Conservation (phyloP, 495 filamentous ascomycete genomes). For the Parmelia sp. region DNA sequence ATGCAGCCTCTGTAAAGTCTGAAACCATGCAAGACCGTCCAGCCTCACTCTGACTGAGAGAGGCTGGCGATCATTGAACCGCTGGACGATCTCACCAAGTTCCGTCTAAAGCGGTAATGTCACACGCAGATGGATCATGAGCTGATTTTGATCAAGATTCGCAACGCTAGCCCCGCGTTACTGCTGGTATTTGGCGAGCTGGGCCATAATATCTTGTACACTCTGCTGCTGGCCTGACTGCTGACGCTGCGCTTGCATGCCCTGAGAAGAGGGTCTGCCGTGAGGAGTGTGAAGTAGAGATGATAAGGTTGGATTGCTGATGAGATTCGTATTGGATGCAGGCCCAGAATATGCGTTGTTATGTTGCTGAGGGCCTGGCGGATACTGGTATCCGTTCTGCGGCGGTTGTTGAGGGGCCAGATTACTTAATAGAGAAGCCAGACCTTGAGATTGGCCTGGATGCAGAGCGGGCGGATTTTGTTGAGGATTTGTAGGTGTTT, state of each 20-base stretch:
- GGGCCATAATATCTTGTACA: slow-evolving; percentile 57
- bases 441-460: slow-evolving; percentile 46
- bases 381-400: slow-evolving; percentile 33
- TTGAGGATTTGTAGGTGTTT: slow-evolving; percentile 18
- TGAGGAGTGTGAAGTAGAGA: slow-evolving; percentile 43
- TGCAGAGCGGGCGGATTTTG: slow-evolving; percentile 19
- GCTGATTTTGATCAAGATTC: neutral
- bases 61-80: neutral
- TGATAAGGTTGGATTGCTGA: slow-evolving; percentile 35
- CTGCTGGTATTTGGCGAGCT: slow-evolving; percentile 55
- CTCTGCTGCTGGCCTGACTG: slow-evolving; percentile 42
- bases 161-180: slow-evolving; percentile 38
- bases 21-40: neutral
- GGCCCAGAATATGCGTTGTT: slow-evolving; percentile 35
- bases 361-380: slow-evolving; percentile 32
- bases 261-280: slow-evolving; percentile 28
- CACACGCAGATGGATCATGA: neutral
- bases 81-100: neutral
- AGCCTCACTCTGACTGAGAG: neutral
- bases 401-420: slow-evolving; percentile 38
- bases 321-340: slow-evolving; percentile 33
- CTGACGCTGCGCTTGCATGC: slow-evolving; percentile 25
- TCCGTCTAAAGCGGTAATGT: neutral
- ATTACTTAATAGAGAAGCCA: slow-evolving; percentile 53
- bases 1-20: neutral